Base-by-base conservation (phyloP, 306 rosid genomes). In the Rosa lucieae region DNA sequence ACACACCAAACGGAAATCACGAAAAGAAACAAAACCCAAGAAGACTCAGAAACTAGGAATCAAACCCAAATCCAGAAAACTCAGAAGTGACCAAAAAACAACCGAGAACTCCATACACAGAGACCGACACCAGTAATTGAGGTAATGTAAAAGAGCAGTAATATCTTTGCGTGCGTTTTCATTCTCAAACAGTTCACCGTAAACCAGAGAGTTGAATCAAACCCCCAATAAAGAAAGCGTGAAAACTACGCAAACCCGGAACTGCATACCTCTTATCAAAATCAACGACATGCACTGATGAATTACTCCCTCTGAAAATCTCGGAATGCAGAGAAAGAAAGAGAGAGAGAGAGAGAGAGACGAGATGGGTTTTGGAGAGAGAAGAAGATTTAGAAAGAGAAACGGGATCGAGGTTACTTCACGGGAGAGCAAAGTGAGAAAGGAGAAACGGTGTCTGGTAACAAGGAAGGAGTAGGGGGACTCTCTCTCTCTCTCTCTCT, bases 371-470 rank as follows among this genome's bases (percentile, higher is more conserved):
- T 69, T 52, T 7, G 39, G 73, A 72, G 80, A 58, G 53, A 67
- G 79, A 44, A 20, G 7, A 5, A n/a, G 39, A 58, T 59, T 26
- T 18, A 23, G 72, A 53, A 37, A 42, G 80, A 84, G 83, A 59
- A 46, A 65, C 5, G 78, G 91, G 85, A 87, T 80, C 87, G 81
- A 89, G 63, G 76, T 88, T 87, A 76, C 97, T 87, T 88, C 78
- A 73, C 49, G 88, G 81, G 80, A 73, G 87, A 87, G 93, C 92
- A 93, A 90, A 78, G 89, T 80, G 81, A 44, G 73, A 65, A 69
- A 77, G 1, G 15, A 10, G 15, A 4, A 1, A 4, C 7, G 2
- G 83, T 67, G 48, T 29, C 11, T 55, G 81, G 72, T 69, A 21
- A 46, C 40, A 53, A 46, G 78, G 78, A 70, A 40, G 44, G 44